These are phyloP conservation scores for Blastocystis sp. DNA, from an alignment of 352 stramenopile species.

Conservation along the genomic window DNA sequence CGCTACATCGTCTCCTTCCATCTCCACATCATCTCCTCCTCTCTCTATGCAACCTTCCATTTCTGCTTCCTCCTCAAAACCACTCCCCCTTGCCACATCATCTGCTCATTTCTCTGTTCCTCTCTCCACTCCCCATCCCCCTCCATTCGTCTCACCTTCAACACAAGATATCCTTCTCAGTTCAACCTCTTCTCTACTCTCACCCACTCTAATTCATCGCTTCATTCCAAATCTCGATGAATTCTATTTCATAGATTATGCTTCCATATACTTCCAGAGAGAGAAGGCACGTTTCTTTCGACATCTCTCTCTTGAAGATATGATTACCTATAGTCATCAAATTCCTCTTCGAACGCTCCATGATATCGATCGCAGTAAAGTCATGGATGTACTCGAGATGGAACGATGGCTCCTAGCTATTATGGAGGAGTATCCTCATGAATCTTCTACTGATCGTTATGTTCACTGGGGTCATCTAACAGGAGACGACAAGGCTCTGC, in stretches of 20 bases:
- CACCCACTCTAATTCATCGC: background rate
- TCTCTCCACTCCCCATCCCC: background rate
- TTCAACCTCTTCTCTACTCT: background rate
- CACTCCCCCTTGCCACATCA: background rate
- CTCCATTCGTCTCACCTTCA: background rate
- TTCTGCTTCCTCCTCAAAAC: background rate
- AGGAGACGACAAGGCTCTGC: background rate
- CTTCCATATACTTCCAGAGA: slow-evolving; percentile 29
- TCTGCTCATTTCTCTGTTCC: background rate
- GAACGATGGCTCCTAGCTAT: slow-evolving; percentile 23
- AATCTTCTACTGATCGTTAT: background rate
- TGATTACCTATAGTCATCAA: background rate
- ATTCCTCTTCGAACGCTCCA: background rate
- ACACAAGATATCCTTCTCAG: no score
- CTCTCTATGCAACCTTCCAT: background rate
- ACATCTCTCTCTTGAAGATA: background rate
- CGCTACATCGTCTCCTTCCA: no score
- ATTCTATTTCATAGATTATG: slow-evolving; percentile 44
- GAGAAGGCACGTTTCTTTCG: slow-evolving; percentile 29
- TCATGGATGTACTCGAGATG: slow-evolving; percentile 22
- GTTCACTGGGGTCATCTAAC: background rate
- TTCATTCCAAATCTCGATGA: slow-evolving; percentile 20
- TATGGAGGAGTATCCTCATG: background rate
- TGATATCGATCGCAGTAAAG: background rate
- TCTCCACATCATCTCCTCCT: no score